Evolutionary conservation across 768 basidiomycete species (phyloP), one percentile per base, ranked within the genome.

Genomic region (Hypsizygus marmoreus): DNA sequence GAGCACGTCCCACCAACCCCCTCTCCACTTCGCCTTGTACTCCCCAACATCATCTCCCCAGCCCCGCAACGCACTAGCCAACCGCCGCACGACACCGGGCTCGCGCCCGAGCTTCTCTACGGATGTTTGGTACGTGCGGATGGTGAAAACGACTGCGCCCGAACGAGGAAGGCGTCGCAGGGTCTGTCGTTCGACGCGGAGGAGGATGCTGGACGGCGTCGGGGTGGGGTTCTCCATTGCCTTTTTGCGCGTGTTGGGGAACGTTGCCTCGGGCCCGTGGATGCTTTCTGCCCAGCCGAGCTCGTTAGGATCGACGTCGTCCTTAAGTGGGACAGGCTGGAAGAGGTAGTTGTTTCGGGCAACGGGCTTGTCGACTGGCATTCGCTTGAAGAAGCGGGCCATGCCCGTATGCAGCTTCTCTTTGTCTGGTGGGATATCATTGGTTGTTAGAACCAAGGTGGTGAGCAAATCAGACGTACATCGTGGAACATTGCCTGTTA

Each of bases 81-180:
- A 64, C 40, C 86, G 67, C 24, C 75, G 80, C 0, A 84, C 74
- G 9, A 84, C 77, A 0, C 80, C 84, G 6, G 67, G 67, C 60
- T 88, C 88, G 41, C 64, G 57, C 11, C 49, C 70, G 1, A 88
- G 62, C 29, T 76, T 73, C 17, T 69, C 72, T 26, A 86, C 60
- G 16, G 77, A 77, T 31, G 74, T 75, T 43, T 82, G 40, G 64
- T 87, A 86, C 37, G 81, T 82, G 29, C 86, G 72, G 56, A 88
- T 83, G 41, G 81, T 84, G 61, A 90, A 89, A 30, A 83, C 63
- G 28, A 88, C 72, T 2, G 77, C 84, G 9, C 86, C 85, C 31
- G 78, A 80, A 3, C 71, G 66, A 9, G 81, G 81, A 41, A 89
- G 73, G 22, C 86, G 70, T 30, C 85, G 70, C 47, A 88, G 64